Conservation (phyloP, 352 stramenopile genomes). For the Globisporangium recalcitrans region DNA sequence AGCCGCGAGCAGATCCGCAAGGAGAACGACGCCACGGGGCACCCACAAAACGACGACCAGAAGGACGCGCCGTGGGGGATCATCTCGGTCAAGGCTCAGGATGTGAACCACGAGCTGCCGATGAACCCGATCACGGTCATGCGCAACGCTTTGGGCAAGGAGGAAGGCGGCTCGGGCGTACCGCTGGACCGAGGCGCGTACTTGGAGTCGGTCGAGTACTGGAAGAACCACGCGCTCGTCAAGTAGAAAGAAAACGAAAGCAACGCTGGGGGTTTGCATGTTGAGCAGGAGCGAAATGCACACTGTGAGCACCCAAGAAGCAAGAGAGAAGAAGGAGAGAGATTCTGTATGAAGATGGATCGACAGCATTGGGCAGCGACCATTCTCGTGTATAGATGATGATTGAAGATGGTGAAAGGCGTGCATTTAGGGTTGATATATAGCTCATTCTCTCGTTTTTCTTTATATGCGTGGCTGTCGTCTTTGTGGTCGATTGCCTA, state of each 20-base stretch:
- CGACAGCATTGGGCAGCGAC: neutral
- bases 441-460: slow-evolving; percentile 1
- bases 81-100: slow-evolving; percentile 96
- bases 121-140: slow-evolving; percentile 99
- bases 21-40: slow-evolving; percentile 86
- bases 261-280: neutral
- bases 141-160: slow-evolving; percentile 96
- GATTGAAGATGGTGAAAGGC: neutral
- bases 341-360: neutral
- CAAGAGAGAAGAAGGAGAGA: neutral
- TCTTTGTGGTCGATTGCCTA: neutral
- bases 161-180: slow-evolving; percentile 88
- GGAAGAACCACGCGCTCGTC: slow-evolving; percentile 78
- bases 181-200: slow-evolving; percentile 75
- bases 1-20: slow-evolving; percentile 97
- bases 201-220: slow-evolving; percentile 85
- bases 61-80: slow-evolving; percentile 90
- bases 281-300: neutral
- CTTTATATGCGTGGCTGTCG: neutral
- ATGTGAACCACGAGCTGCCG: slow-evolving; percentile 93
- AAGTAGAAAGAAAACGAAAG: slow-evolving; percentile 36
- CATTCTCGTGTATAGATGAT: slow-evolving; percentile 22
- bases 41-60: slow-evolving; percentile 33
- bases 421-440: slow-evolving; percentile 25
- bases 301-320: neutral